Conservation (phyloP, 1,284 basidiomycete species). For the Butyriboletus appendiculatus region DNA sequence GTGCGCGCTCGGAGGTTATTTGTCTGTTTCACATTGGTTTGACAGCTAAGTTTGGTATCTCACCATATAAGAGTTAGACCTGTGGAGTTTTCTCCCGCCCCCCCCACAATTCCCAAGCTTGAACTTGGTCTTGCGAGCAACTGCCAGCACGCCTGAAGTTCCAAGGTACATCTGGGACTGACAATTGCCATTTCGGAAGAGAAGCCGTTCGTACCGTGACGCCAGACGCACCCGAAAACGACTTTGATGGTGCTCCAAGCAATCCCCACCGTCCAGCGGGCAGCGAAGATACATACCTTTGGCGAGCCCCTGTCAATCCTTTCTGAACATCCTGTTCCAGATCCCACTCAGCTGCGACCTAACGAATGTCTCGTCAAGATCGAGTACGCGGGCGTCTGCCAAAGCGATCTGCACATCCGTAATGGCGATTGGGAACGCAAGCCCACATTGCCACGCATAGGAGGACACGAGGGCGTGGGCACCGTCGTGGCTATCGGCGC, state of each 20-base stretch:
- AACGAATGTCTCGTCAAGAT: constrained; percentile 72
- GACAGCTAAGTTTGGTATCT: too few species aligned
- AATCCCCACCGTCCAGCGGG: constrained; percentile 49
- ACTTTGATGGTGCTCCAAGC: constrained; percentile 3
- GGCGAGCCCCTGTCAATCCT: constrained; percentile 39
- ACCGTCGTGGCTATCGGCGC: constrained; percentile 68
- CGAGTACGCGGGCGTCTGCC: constrained; percentile 62
- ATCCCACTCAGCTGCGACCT: constrained; percentile 56
- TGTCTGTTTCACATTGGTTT: too few species aligned
- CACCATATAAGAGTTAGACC: too few species aligned
- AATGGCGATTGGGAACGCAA: constrained; percentile 55
- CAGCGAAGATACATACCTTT: constrained; percentile 46
- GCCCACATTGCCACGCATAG: constrained; percentile 59
- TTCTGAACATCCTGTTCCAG: constrained; percentile 49
- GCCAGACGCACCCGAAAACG: neutral
- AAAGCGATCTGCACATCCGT: constrained; percentile 65
- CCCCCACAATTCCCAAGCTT: too few species aligned
- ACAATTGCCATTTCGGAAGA: too few species aligned
- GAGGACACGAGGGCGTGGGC: constrained; percentile 69
- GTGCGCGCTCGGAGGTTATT: too few species aligned
- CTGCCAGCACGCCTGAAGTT: too few species aligned
- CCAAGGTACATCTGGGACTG: too few species aligned
- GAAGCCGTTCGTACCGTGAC: too few species aligned
- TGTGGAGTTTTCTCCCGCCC: too few species aligned
- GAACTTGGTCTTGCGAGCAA: too few species aligned